A percentile compares a stretch with the other conserved stretches of the same genome.
These are phyloP conservation scores for Hortaea werneckii DNA, from an alignment of 2,329 filamentous ascomycete species.

Conservation along the genomic window DNA sequence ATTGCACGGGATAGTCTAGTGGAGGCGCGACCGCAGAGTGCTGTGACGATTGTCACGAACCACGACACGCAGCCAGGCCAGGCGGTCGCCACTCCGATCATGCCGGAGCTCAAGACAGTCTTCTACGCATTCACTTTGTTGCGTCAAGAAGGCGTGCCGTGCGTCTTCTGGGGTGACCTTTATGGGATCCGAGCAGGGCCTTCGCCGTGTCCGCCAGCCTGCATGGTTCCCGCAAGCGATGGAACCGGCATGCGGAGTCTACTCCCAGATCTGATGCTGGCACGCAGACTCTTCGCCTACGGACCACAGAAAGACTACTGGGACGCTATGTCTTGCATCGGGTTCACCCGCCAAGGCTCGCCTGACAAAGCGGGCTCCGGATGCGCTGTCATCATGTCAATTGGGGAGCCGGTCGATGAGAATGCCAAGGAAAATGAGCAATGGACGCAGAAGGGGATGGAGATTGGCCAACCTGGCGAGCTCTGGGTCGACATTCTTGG, in stretches of 20 bases:
- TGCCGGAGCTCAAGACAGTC: conserved; percentile 58
- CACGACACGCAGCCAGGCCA: conserved; percentile 61
- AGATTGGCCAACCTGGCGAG: conserved; percentile 50
- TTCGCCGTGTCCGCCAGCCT: conserved; percentile 39
- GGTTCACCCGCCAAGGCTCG: conserved; percentile 46
- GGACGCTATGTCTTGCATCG: conserved; percentile 50
- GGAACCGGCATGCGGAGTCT: conserved; percentile 27
- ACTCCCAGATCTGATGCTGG: conserved; percentile 50
- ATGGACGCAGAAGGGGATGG: conserved; percentile 45
- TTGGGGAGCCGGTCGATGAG: conserved; percentile 5
- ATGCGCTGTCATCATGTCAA: conserved; percentile 25
- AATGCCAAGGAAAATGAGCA: conserved; percentile 10
- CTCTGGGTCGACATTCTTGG: conserved; percentile 51
- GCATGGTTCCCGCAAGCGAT: conserved; percentile 26
- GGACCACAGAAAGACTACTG: conserved; percentile 57
- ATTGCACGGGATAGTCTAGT: conserved; percentile 13
- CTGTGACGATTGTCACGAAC: conserved; percentile 56
- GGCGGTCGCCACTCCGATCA: conserved; percentile 52
- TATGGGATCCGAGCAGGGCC: conserved; percentile 48
- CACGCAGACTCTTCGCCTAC: conserved; percentile 57
- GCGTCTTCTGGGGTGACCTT: conserved; percentile 61
- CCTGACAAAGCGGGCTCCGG: conserved; percentile 26
- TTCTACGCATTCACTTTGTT: conserved; percentile 65
- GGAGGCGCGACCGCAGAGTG: conserved; percentile 15
- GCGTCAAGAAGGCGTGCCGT: conserved; percentile 51